These are phyloP conservation scores for Alternaria sp. DNA, from an alignment of 2,329 filamentous ascomycete genomes.

Conservation along the genomic window DNA sequence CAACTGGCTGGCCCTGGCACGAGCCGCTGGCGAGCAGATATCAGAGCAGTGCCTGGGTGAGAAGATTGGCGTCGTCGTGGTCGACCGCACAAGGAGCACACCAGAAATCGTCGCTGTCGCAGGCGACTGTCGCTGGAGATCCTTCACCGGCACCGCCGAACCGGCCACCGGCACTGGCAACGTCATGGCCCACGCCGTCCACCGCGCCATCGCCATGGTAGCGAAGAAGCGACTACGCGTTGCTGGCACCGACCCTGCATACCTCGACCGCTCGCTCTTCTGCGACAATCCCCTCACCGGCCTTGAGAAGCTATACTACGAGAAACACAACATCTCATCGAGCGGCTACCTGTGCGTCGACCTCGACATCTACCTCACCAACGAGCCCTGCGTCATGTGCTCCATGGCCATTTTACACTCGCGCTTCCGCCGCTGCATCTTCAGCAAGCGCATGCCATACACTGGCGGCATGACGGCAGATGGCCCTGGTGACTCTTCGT, in stretches of 20 bases:
- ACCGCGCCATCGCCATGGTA: conserved; percentile 84
- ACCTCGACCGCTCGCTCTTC: conserved; percentile 60
- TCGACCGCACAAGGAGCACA: conserved; percentile 62
- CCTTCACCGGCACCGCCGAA: conserved; percentile 38
- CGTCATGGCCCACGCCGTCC: conserved; percentile 78
- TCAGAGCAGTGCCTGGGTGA: conserved; percentile 69
- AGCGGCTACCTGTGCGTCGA: conserved; percentile 94
- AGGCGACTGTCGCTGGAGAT: conserved; percentile 76
- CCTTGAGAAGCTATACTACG: conserved; percentile 70
- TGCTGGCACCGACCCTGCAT: conserved; percentile 41
- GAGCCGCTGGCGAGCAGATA: conserved; percentile 68
- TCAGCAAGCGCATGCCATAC: conserved; percentile 77
- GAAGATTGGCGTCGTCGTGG: conserved; percentile 76
- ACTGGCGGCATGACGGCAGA: conserved; percentile 88
- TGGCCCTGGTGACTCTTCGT: conserved; percentile 30
- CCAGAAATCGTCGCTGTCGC: conserved; percentile 74
- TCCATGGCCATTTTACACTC: conserved; percentile 96
- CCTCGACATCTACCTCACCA: conserved; percentile 90
- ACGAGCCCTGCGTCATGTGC: conserved; percentile 96
- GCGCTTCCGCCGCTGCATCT: conserved; percentile 85
- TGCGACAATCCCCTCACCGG: conserved; percentile 73
- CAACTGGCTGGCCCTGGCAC: conserved; percentile 73
- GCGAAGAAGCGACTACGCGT: conserved; percentile 63
- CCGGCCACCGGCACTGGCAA: conserved; percentile 64
- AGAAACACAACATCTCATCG: conserved; percentile 67